Percentiles rank a stretch among this genome's conserved stretches.
These are phyloP conservation scores for Penicillium sp. DNA, from an alignment of 2,329 filamentous ascomycete genomes.

Conservation along the genomic window DNA sequence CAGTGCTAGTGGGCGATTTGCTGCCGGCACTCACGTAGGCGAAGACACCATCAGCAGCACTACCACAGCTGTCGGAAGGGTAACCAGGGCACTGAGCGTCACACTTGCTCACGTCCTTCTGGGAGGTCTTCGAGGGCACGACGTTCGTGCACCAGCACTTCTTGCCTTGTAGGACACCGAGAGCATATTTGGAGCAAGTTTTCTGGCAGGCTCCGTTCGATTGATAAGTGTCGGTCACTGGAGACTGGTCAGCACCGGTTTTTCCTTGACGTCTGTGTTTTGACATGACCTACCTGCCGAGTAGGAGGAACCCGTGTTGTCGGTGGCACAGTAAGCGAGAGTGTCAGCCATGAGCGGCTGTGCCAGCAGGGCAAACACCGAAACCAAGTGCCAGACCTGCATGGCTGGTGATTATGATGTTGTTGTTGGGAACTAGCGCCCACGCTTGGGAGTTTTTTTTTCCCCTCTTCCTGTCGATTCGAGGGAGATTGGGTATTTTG, in stretches of 20 bases:
- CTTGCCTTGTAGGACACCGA: constrained; percentile 51
- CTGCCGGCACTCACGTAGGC: constrained; percentile 47
- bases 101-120: constrained; percentile 38
- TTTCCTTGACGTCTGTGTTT: background rate
- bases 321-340: constrained; percentile 48
- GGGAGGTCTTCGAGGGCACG: constrained; percentile 42
- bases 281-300: constrained; percentile 38
- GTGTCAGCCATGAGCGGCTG: constrained; percentile 26
- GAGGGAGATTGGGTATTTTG: background rate
- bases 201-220: constrained; percentile 50
- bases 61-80: constrained; percentile 51
- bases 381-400: constrained; percentile 24
- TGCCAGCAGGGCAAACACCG: constrained; percentile 32
- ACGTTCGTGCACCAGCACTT: constrained; percentile 56
- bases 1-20: constrained; percentile 39
- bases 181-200: constrained; percentile 49
- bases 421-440: background rate
- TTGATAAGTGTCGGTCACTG: constrained; percentile 47
- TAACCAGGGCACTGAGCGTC: constrained; percentile 51
- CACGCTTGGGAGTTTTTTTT: background rate
- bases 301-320: constrained; percentile 49
- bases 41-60: constrained; percentile 42
- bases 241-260: constrained; percentile 10
- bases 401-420: constrained; percentile 18
- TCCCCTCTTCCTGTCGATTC: background rate